These are phyloP conservation scores for Capsicum chinense DNA, from an alignment of 257 asterid species.

Conservation along the genomic window DNA sequence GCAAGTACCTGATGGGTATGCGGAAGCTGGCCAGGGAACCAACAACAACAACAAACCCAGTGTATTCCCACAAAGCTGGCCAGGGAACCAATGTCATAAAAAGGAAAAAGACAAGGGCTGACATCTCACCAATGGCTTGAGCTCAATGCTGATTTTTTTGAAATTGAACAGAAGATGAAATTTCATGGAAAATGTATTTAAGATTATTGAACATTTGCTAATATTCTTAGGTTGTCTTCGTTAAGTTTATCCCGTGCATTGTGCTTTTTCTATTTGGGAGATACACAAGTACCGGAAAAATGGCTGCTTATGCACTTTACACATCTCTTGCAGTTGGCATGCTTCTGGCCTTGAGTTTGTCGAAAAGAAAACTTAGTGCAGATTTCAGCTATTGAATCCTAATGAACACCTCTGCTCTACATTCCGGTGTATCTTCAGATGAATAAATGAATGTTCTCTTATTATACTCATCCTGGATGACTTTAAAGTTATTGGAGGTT, in stretches of 20 bases:
- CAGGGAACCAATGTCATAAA: not conserved
- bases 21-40: not conserved
- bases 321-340: constrained; percentile 4
- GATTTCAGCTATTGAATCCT: not conserved
- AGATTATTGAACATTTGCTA: not conserved
- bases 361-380: not conserved
- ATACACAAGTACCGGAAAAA: not conserved
- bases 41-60: not conserved
- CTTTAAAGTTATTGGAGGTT: not conserved
- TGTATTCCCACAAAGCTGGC: not conserved
- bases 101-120: not conserved
- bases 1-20: not conserved
- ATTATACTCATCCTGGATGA: not conserved
- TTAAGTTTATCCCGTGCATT: not conserved
- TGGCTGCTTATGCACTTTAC: not conserved
- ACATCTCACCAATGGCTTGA: not conserved
- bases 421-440: not conserved
- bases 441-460: constrained; percentile 19
- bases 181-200: not conserved
- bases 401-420: not conserved
- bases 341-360: not conserved
- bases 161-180: not conserved
- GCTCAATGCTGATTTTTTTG: not conserved
- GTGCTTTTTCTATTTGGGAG: not conserved
- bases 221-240: not conserved